Percentiles rank a stretch among this genome's conserved stretches.
phyloP scores from a whole-genome alignment of 2,329 filamentous ascomycete genomes.

The Acarospora socialis region DNA sequence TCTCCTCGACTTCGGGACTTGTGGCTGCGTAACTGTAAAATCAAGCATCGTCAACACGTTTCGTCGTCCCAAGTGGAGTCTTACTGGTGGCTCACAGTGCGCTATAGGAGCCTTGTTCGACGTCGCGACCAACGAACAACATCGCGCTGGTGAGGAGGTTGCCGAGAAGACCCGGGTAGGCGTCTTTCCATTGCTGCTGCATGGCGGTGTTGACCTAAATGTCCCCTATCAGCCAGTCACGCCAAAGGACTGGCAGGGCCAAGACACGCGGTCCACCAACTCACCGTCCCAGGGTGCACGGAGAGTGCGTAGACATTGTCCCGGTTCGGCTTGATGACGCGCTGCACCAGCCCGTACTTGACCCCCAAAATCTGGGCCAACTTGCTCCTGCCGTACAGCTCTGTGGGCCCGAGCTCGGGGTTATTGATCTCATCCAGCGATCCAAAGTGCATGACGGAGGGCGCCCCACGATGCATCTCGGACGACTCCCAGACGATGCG shows the following conservation, averaged over 20 bases:
- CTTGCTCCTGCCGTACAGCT: slow-evolving; percentile 30
- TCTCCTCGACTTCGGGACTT: slow-evolving; percentile 27
- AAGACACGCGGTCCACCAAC: slow-evolving; percentile 9
- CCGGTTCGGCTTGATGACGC: slow-evolving; percentile 29
- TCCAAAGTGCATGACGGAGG: slow-evolving; percentile 25
- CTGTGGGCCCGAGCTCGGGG: slow-evolving; percentile 19
- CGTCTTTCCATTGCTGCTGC: slow-evolving; percentile 34
- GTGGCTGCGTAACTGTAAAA: slow-evolving; percentile 22
- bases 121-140: slow-evolving; percentile 22
- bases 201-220: slow-evolving; percentile 30
- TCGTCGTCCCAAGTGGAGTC: too few relatives aligned
- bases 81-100: slow-evolving; percentile 23
- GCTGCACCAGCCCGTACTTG: slow-evolving; percentile 28
- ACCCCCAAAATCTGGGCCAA: slow-evolving; percentile 30
- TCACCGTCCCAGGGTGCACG: slow-evolving; percentile 29
- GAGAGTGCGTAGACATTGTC: slow-evolving; percentile 29
- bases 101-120: slow-evolving; percentile 32
- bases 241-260: background rate
- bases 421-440: slow-evolving; percentile 32
- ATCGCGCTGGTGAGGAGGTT: slow-evolving; percentile 25
- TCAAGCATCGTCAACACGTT: too few relatives aligned
- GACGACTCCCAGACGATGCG: slow-evolving; percentile 30
- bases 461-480: slow-evolving; percentile 28
- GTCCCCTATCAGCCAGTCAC: background rate
- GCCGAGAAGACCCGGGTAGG: slow-evolving; percentile 29